Percentiles rank a stretch among this genome's conserved stretches.
Conservation (phyloP, 306 rosid species). For the Medicago ruthenica region DNA sequence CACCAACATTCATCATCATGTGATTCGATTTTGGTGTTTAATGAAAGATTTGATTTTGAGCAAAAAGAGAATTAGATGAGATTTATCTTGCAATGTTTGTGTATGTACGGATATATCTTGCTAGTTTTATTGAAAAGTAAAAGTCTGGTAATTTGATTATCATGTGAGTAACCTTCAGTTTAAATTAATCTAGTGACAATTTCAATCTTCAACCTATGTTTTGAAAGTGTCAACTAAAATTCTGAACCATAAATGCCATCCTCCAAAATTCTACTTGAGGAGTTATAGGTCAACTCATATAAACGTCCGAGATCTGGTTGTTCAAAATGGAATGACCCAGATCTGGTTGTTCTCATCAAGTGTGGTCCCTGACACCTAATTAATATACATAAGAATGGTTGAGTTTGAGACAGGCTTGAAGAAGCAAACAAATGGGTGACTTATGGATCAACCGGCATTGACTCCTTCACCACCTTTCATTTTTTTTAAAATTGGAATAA, state of each 20-base stretch:
- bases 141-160: neutral
- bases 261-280: conserved; percentile 16
- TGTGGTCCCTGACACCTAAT: neutral
- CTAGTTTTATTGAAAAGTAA: too few relatives aligned
- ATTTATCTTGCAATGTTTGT: too few relatives aligned
- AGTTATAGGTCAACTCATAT: conserved; percentile 22
- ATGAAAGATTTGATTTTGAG: too few relatives aligned
- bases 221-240: conserved; percentile 35
- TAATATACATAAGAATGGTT: conserved; percentile 42
- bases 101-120: too few relatives aligned
- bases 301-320: neutral
- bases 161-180: neutral
- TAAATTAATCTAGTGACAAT: neutral
- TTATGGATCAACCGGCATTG: conserved; percentile 40
- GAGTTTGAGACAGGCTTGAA: conserved; percentile 45
- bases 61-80: too few relatives aligned
- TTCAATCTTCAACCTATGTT: conserved; percentile 21
- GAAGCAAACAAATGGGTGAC: conserved; percentile 39
- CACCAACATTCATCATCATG: too few relatives aligned
- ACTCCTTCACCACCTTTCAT: conserved; percentile 45
- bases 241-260: conserved; percentile 25
- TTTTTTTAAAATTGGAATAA: conserved; percentile 22
- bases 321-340: conserved; percentile 37
- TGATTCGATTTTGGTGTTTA: too few relatives aligned
- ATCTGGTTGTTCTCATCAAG: neutral